Base-by-base conservation (phyloP, 345 rosid species). In the Brassica juncea region DNA sequence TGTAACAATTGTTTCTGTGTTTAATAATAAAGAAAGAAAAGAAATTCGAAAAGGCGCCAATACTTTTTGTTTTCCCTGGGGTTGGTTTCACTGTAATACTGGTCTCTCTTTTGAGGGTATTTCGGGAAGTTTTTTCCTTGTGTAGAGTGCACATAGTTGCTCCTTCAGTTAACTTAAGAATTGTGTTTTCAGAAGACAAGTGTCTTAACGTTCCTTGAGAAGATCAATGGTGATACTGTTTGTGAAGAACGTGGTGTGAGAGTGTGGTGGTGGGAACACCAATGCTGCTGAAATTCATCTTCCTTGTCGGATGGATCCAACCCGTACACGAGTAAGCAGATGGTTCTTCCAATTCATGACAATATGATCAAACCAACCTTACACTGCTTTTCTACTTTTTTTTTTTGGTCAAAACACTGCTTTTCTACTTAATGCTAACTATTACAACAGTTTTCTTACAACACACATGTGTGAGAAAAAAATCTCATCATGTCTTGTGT, bases 1-100 rank as follows among this genome's bases (percentile, higher is more conserved):
- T 59, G 7, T 5, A 34, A 58, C 14, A 58, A 4, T 59, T 8
- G 15, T 54, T 28, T 30, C 42, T n/a, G 5, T 16, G 14, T 14
- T 72, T 23, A 0, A 19, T 68, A 5, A 4, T 9, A 15, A 11
- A 10, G 1, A 28, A 3, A 9, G 49, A 10, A 39, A 59, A 65
- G 62, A 72, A 73, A 79, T 67, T 66, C 58, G 70, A 61, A 68
- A 59, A 74, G 83, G 83, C 83, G 83, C 83, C 75, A 80, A 80
- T 31, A 0, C 14, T 1, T 11, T 14, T 72, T 5, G 67, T 37
- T 39, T 72, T 1, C 10, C 6, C 3, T 39, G 12, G 1, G 35
- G 52, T 4, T 4, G 19, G 59, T 11, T 37, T 71, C 7, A 34
- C 4, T 64, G 76, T 63, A 64, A 32, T 77, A 32, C 2, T 66